A percentile compares a stretch with the other conserved stretches of the same genome.
Evolutionary conservation across 441 rosid species (phyloP).

Genomic region (Euphorbia corollata): DNA sequence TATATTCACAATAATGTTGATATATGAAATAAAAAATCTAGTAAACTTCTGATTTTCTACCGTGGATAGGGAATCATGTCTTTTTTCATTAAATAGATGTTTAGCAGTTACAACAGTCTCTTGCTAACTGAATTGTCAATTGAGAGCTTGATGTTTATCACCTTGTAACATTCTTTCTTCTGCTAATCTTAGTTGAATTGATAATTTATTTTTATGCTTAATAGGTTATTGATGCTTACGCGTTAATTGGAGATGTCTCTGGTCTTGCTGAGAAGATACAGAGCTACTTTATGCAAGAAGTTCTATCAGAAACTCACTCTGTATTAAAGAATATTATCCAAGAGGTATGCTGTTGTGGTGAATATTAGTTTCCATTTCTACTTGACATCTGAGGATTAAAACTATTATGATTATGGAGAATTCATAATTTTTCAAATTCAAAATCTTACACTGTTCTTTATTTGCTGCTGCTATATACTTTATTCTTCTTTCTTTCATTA

Average conservation of each 20-base stretch:
- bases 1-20: neutral
- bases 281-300: conserved; percentile 97
- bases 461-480: neutral
- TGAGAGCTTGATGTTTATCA: conserved; percentile 5
- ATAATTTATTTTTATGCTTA: conserved; percentile 20
- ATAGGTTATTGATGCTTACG: conserved; percentile 97
- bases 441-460: conserved; percentile 10
- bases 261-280: conserved; percentile 99
- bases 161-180: conserved; percentile 6
- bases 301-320: conserved; percentile 79
- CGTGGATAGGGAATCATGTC: neutral
- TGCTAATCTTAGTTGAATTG: conserved; percentile 14
- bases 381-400: neutral
- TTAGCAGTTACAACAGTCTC: conserved; percentile 3
- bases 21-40: too few species aligned
- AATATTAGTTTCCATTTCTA: conserved; percentile 11
- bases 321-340: conserved; percentile 62
- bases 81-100: neutral
- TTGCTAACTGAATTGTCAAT: conserved; percentile 7
- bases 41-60: too few species aligned
- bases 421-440: conserved; percentile 7
- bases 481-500: neutral
- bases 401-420: neutral
- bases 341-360: conserved; percentile 51
- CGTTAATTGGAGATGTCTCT: conserved; percentile 90